phyloP scores from a whole-genome alignment of 2,329 filamentous ascomycete genomes.

The Aspergillus felis region DNA sequence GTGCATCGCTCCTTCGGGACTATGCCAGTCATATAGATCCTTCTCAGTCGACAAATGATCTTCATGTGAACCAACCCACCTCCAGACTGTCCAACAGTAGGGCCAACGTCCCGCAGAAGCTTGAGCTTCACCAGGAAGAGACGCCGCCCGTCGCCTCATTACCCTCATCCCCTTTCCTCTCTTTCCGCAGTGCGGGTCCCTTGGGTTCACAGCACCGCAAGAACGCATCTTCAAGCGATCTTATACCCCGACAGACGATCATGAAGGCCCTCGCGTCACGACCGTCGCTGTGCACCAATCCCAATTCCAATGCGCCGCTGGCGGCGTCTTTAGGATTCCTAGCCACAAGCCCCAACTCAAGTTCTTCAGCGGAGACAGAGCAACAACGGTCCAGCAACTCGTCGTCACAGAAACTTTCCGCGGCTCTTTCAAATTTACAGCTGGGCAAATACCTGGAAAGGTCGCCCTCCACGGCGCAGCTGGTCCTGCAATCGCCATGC shows the following conservation, averaged over 20 bases:
- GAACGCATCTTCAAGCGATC: slow-evolving; percentile 58
- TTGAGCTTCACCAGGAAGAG: slow-evolving; percentile 23
- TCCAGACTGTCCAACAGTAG: slow-evolving; percentile 17
- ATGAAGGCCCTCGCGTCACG: slow-evolving; percentile 74
- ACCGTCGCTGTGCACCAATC: slow-evolving; percentile 51
- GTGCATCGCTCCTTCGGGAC: slow-evolving; percentile 41
- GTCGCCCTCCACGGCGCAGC: slow-evolving; percentile 43
- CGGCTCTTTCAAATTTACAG: slow-evolving; percentile 52
- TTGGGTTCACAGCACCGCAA: slow-evolving; percentile 42
- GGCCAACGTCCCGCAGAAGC: slow-evolving; percentile 16
- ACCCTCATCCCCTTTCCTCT: slow-evolving; percentile 29
- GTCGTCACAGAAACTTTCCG: slow-evolving; percentile 59
- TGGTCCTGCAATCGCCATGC: slow-evolving; percentile 83
- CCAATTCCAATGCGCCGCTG: slow-evolving; percentile 55
- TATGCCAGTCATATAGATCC: slow-evolving; percentile 43
- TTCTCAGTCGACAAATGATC: slow-evolving; percentile 35
- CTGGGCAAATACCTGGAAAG: slow-evolving; percentile 41
- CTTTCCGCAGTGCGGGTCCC: slow-evolving; percentile 33
- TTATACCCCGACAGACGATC: slow-evolving; percentile 72
- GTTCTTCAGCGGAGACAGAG: slow-evolving; percentile 23
- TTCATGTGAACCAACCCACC: slow-evolving; percentile 19
- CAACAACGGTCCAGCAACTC: slow-evolving; percentile 43
- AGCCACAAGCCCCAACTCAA: slow-evolving; percentile 31
- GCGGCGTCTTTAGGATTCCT: slow-evolving; percentile 61
- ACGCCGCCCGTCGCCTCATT: slow-evolving; percentile 19